Conservation (phyloP, 106 monocot genomes). For the Platanthera guangdongensis region DNA sequence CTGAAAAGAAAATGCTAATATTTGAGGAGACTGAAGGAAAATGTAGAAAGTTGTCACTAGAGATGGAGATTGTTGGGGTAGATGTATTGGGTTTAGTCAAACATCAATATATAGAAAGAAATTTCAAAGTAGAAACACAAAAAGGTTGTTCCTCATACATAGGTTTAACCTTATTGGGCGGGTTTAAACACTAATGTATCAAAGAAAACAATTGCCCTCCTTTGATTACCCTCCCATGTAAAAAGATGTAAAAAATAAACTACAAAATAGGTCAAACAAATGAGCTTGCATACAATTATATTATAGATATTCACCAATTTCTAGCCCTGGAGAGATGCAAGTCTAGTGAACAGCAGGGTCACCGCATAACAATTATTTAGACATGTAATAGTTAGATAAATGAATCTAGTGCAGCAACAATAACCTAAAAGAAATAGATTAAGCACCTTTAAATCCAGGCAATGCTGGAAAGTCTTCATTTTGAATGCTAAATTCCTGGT, state of each 20-base stretch:
- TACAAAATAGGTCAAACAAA: neutral
- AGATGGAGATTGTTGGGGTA: no score
- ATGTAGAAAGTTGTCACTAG: no score
- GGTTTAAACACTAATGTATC: neutral
- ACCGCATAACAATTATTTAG: neutral
- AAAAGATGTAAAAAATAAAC: neutral
- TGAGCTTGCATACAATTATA: neutral
- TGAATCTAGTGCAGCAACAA: neutral
- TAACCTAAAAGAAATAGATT: neutral
- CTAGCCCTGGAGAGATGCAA: neutral
- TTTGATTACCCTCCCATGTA: no score
- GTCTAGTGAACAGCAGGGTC: neutral
- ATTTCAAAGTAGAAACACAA: no score
- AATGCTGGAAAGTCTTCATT: slow-evolving; percentile 99
- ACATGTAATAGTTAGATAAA: neutral
- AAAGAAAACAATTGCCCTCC: no score
- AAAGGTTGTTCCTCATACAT: no score
- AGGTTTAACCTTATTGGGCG: neutral
- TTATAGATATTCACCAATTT: neutral
- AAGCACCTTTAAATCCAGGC: slow-evolving; percentile 87
- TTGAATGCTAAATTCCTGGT: slow-evolving; percentile 96
- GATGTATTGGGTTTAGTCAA: no score
- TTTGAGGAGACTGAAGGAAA: no score
- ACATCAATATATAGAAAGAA: no score
- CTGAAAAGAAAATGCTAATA: no score